Conservation (phyloP, 1,284 basidiomycete species). For the Ustilago loliicola region DNA sequence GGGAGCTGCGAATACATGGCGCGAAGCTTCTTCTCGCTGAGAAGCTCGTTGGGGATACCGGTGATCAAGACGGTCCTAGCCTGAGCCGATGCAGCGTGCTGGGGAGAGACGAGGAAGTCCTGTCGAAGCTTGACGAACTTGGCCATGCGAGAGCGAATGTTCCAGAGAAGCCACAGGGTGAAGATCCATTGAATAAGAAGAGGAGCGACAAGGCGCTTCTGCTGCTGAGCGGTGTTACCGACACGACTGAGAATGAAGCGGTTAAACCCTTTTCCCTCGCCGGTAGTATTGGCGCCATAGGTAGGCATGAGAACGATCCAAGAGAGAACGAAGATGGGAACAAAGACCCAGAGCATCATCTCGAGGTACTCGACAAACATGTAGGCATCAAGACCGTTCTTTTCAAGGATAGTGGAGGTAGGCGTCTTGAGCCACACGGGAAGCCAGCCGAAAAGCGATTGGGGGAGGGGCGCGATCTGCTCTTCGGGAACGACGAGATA, state of each 20-base stretch:
- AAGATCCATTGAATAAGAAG: conserved; percentile 65
- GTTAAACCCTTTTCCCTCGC: conserved; percentile 77
- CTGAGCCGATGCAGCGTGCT: conserved; percentile 81
- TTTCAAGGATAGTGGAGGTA: conserved; percentile 65
- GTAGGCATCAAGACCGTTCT: conserved; percentile 93
- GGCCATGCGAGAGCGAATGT: conserved; percentile 83
- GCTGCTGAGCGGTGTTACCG: conserved; percentile 44
- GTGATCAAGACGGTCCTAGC: conserved; percentile 90
- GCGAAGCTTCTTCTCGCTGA: conserved; percentile 77
- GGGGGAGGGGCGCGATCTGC: conserved; percentile 68
- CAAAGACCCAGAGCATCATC: conserved; percentile 81
- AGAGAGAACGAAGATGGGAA: conserved; percentile 76
- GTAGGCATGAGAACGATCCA: conserved; percentile 76
- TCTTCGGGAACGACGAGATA: conserved; percentile 67
- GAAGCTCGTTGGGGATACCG: conserved; percentile 84
- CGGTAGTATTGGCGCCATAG: conserved; percentile 72
- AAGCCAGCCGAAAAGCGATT: conserved; percentile 71
- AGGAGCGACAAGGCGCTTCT: conserved; percentile 61
- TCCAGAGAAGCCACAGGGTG: conserved; percentile 81
- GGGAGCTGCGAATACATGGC: conserved; percentile 81
- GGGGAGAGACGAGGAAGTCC: conserved; percentile 81
- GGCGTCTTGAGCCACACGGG: conserved; percentile 68
- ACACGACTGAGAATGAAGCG: conserved; percentile 84
- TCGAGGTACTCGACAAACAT: conserved; percentile 90
- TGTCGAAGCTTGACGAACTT: conserved; percentile 87